Evolutionary conservation across 2,329 filamentous ascomycete genomes (phyloP).

Genomic region (Neopestalotiopsis sp.): DNA sequence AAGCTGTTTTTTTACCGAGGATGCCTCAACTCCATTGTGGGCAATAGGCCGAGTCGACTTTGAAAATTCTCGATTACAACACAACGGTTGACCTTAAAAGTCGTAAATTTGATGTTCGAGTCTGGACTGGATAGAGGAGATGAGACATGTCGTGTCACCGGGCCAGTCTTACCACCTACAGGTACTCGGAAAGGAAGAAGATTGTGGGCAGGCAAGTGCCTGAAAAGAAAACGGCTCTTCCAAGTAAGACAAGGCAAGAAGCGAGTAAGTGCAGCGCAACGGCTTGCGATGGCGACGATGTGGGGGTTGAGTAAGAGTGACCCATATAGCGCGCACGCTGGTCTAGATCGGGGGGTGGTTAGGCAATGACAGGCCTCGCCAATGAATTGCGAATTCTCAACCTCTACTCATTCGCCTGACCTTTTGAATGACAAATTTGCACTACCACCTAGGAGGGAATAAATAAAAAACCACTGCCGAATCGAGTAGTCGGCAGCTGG

Average conservation of each 20-base stretch:
- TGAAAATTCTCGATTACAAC: not conserved
- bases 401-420: not conserved
- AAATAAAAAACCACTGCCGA: not conserved
- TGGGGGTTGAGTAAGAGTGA: conserved; percentile 11
- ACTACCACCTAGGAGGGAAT: not conserved
- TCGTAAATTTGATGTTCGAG: not conserved
- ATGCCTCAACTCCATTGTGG: conserved; percentile 13
- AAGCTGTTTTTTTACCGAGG: not conserved
- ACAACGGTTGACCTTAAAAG: not conserved
- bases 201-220: not conserved
- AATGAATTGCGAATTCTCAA: not conserved
- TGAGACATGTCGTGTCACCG: conserved; percentile 11
- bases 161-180: not conserved
- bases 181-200: too few relatives aligned
- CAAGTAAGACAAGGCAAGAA: not conserved
- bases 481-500: not conserved
- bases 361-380: not conserved
- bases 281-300: conserved; percentile 8
- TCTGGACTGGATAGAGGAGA: not conserved
- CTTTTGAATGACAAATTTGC: not conserved
- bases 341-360: not conserved
- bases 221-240: not conserved
- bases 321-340: not conserved
- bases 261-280: not conserved
- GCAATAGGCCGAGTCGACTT: not conserved